A percentile compares a stretch with the other conserved stretches of the same genome.
These are phyloP conservation scores for Sporothrix curviconia DNA, from an alignment of 2,329 filamentous ascomycete genomes.

Conservation along the genomic window DNA sequence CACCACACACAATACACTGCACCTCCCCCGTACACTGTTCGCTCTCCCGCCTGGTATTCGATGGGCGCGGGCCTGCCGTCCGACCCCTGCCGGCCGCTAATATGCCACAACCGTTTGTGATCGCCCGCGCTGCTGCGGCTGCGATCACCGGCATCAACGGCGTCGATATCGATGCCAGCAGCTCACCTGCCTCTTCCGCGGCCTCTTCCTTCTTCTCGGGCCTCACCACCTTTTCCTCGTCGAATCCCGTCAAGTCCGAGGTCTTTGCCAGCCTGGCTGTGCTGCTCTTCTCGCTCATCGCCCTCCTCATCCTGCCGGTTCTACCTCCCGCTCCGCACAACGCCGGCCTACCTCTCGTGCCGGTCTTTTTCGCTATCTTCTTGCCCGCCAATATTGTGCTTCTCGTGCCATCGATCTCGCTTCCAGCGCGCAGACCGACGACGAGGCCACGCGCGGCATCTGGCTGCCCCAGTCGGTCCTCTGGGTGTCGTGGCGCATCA, in stretches of 20 bases:
- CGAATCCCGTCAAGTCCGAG: conserved; percentile 65
- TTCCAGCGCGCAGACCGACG: conserved; percentile 69
- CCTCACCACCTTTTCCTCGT: too few species aligned
- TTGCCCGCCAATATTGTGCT: conserved; percentile 86
- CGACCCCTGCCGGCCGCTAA: conserved; percentile 10
- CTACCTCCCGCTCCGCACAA: conserved; percentile 84
- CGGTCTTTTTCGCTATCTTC: conserved; percentile 92
- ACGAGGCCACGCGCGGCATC: conserved; percentile 67
- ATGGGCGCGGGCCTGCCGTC: conserved; percentile 11
- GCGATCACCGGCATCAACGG: neutral
- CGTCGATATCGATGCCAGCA: neutral
- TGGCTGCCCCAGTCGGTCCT: conserved; percentile 77
- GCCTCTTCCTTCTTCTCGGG: too few species aligned
- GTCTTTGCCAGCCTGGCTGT: conserved; percentile 71
- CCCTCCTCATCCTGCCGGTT: conserved; percentile 80
- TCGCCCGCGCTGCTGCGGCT: conserved; percentile 8
- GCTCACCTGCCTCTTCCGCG: neutral
- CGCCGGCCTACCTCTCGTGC: conserved; percentile 83
- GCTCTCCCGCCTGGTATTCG: neutral
- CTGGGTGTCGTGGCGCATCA: conserved; percentile 86
- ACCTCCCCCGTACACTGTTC: neutral
- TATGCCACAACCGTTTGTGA: too few species aligned
- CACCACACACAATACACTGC: neutral
- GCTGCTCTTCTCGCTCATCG: conserved; percentile 64
- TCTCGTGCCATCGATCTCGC: conserved; percentile 90